Evolutionary conservation across 345 rosid species (phyloP).

Genomic region (Dimocarpus longan): DNA sequence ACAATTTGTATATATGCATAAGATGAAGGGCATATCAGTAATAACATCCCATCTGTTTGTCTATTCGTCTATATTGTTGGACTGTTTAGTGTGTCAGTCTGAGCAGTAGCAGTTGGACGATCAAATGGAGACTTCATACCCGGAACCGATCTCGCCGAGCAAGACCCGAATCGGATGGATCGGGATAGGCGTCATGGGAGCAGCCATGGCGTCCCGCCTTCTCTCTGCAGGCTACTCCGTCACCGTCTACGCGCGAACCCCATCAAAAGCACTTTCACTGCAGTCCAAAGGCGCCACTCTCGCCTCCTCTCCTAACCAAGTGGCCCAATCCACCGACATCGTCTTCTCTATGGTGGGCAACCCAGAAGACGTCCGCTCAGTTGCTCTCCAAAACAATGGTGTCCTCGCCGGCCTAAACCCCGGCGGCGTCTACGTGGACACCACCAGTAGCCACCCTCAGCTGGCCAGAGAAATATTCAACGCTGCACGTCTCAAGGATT

Average conservation of each 20-base stretch:
- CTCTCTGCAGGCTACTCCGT: constrained; percentile 67
- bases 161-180: constrained; percentile 80
- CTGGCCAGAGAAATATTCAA: constrained; percentile 61
- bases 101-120: no score
- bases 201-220: constrained; percentile 77
- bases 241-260: constrained; percentile 69
- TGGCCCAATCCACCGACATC: constrained; percentile 55
- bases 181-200: constrained; percentile 87
- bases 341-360: constrained; percentile 84
- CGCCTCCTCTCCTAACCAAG: constrained; percentile 45
- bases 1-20: no score
- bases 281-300: constrained; percentile 60
- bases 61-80: no score
- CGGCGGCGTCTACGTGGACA: constrained; percentile 64
- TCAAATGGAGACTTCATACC: constrained; percentile 66
- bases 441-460: constrained; percentile 69
- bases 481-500: constrained; percentile 45
- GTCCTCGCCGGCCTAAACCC: constrained; percentile 61
- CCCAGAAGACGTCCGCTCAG: constrained; percentile 66
- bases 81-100: no score
- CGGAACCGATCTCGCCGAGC: constrained; percentile 47
- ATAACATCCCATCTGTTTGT: no score
- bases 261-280: constrained; percentile 52
- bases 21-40: no score
- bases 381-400: constrained; percentile 54